Evolutionary conservation across 345 rosid genomes (phyloP), one percentile per base, ranked within the genome.

Genomic region (Gynandropsis gynandra): DNA sequence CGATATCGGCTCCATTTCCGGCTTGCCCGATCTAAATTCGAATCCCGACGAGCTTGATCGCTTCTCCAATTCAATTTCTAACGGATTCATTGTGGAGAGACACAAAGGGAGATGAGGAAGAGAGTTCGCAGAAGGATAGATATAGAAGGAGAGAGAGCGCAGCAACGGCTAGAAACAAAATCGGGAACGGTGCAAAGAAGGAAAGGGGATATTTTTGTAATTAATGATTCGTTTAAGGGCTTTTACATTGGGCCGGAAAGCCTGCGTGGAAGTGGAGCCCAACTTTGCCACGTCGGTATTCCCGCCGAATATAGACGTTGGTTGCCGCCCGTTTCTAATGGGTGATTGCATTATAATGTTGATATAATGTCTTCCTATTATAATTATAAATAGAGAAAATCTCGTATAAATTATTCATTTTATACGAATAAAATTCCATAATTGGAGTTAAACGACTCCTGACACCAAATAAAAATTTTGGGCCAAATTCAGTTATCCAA

Each of bases 281-380:
- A 29, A 0, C 10, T 20, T 49, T 57, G 77, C 71, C 85, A 73
- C 80, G 72, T 77, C 36, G 55, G 72, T n/a, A 42, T 8, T 62
- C 67, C 67, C 76, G 75, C 71, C 62, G 48, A 59, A 67, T 47
- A 15, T 47, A 20, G 49, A 63, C 83, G 90, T 82, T 76, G 58
- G 56, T 45, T 77, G 83, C 82, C 90, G 85, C 85, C 8, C 32
- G 32, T 62, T 29, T 14, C 18, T 5, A n/a, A n/a, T n/a, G n/a
- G n/a, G n/a, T n/a, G n/a, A n/a, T n/a, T n/a, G n/a, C n/a, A n/a
- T n/a, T n/a, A n/a, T n/a, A n/a, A n/a, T n/a, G n/a, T n/a, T n/a
- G n/a, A n/a, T n/a, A n/a, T n/a, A n/a, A n/a, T n/a, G n/a, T n/a
- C n/a, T n/a, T n/a, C n/a, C n/a, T n/a, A n/a, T n/a, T n/a, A n/a